A percentile compares a stretch with the other conserved stretches of the same genome.
Evolutionary conservation across 441 rosid species (phyloP).

Genomic region (Syzygium malaccense): DNA sequence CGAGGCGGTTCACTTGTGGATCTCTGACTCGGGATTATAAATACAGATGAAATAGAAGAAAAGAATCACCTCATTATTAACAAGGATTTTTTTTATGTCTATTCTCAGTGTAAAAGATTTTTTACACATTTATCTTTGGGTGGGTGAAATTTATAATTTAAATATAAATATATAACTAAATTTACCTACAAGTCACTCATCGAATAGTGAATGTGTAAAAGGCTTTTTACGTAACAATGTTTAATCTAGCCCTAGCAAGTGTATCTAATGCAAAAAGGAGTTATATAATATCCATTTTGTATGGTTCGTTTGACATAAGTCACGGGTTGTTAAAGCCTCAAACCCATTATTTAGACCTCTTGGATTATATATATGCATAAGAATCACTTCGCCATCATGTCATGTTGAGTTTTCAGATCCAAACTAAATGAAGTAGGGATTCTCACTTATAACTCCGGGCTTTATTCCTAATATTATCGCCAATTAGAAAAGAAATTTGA

Average conservation of each 20-base stretch:
- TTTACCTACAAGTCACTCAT: not conserved
- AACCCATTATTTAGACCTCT: not conserved
- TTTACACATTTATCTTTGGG: not conserved
- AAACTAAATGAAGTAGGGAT: not conserved
- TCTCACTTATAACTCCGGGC: not conserved
- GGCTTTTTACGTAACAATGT: rapidly evolving
- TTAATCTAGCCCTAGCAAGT: not conserved
- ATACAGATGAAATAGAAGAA: not conserved
- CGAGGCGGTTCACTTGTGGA: not conserved
- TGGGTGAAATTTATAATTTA: not conserved
- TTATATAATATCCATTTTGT: not conserved
- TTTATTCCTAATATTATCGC: not conserved
- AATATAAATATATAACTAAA: not conserved
- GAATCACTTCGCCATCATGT: not conserved
- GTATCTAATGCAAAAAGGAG: not conserved
- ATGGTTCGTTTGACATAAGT: not conserved
- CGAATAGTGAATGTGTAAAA: rapidly evolving
- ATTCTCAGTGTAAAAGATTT: not conserved
- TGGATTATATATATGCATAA: not conserved
- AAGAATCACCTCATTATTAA: not conserved
- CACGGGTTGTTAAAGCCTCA: rapidly evolving
- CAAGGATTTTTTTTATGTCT: not conserved
- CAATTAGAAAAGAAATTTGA: not conserved
- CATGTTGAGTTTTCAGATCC: not conserved
- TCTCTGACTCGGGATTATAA: not conserved